Percentiles rank a stretch among this genome's conserved stretches.
Conservation (phyloP, 2,329 filamentous ascomycete species). For the Exophiala oligosperma region DNA sequence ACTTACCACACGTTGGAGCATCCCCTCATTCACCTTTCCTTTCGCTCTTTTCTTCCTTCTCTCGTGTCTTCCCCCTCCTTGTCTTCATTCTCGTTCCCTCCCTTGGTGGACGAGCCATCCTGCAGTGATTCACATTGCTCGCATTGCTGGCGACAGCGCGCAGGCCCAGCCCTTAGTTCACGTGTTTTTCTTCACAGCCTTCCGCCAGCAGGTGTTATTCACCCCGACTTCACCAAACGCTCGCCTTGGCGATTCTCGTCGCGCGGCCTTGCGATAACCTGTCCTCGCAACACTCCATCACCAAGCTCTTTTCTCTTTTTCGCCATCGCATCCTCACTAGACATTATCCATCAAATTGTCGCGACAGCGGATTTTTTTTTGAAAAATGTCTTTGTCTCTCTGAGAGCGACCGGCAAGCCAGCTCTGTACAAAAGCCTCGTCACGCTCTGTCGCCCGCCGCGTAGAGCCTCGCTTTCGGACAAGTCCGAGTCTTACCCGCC, state of each 20-base stretch:
- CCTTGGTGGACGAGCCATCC: background rate
- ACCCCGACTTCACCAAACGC: background rate
- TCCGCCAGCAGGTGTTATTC: background rate
- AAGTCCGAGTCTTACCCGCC: constrained; percentile 20
- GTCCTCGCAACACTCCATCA: background rate
- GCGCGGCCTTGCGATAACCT: background rate
- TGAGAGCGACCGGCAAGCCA: constrained; percentile 9
- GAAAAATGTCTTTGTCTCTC: constrained; percentile 7
- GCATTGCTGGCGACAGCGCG: background rate
- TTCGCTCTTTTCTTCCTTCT: constrained; percentile 7
- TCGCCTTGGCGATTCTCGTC: background rate
- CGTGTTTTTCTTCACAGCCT: background rate
- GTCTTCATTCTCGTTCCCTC: no score
- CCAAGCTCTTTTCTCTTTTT: background rate
- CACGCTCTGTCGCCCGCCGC: constrained; percentile 6
- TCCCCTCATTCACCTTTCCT: constrained; percentile 8
- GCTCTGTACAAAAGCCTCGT: constrained; percentile 16
- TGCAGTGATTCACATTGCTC: background rate
- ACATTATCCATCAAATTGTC: background rate
- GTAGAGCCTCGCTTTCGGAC: constrained; percentile 16
- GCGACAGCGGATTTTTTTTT: background rate
- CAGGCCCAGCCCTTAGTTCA: background rate
- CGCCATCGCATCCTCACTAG: background rate
- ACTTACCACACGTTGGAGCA: constrained; percentile 6
- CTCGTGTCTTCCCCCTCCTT: no score